Conservation (phyloP, 2,329 filamentous ascomycete genomes). For the Zymoseptoria ardabiliae region DNA sequence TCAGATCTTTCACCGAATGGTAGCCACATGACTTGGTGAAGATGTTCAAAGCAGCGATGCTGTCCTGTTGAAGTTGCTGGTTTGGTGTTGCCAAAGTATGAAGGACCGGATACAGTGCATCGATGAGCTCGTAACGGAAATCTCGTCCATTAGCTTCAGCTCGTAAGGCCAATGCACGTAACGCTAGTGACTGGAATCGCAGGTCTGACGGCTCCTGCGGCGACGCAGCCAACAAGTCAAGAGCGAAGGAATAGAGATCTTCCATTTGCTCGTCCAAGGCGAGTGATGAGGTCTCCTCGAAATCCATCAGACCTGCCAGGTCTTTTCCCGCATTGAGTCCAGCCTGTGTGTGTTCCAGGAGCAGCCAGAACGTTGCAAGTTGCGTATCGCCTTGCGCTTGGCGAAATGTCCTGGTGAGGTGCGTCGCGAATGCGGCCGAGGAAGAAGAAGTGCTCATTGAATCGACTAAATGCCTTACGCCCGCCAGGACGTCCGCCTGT, state of each 20-base stretch:
- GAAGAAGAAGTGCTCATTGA: conserved; percentile 18
- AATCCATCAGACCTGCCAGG: conserved; percentile 42
- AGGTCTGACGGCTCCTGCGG: conserved; percentile 46
- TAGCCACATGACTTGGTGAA: conserved; percentile 74
- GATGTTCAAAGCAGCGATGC: conserved; percentile 73
- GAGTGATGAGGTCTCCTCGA: conserved; percentile 2
- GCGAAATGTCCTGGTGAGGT: conserved; percentile 58
- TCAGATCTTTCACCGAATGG: conserved; percentile 62
- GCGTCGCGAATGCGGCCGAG: conserved; percentile 44
- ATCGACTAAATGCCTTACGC: conserved; percentile 30
- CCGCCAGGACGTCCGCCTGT: conserved; percentile 21
- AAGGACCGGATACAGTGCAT: conserved; percentile 83
- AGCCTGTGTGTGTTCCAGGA: conserved; percentile 62
- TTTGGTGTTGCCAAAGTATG: conserved; percentile 74
- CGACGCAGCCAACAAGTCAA: conserved; percentile 49
- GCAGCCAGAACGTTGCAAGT: conserved; percentile 72
- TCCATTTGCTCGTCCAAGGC: conserved; percentile 34
- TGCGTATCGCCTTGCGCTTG: conserved; percentile 52
- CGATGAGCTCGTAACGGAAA: conserved; percentile 81
- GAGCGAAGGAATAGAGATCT: conserved; percentile 63
- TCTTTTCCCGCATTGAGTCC: conserved; percentile 46
- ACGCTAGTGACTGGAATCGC: conserved; percentile 67
- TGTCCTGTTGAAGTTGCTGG: conserved; percentile 64
- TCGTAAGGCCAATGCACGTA: conserved; percentile 73
- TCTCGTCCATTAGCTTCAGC: conserved; percentile 57